Base-by-base conservation (phyloP, 768 basidiomycete species). In the Panaeolus cyanescens region DNA sequence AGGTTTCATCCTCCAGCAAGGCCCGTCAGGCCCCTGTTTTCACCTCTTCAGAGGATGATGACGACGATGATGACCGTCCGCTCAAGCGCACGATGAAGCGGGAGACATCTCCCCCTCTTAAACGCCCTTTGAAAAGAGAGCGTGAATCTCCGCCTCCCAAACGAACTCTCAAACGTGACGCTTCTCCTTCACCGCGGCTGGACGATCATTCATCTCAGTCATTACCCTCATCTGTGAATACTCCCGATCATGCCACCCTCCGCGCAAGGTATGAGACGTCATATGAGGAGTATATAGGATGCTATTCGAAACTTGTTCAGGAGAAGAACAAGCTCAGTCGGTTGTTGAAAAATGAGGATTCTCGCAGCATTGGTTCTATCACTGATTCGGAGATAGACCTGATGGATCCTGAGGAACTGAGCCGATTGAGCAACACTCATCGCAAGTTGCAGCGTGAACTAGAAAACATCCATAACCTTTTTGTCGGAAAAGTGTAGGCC, bases 11-110 rank as follows among this genome's bases (percentile, higher is more conserved):
- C 30, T 50, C 45, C 3, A 50, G 15, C 28, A 86, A 84, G 58
- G 58, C 65, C 19, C 79, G 85, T 45, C 85, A 74, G 40, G 84
- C 86, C 2, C 87, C 86, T 1, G 81, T 86, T 55, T 89, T 87
- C 62, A 89, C 89, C 0, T 88, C 88, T 1, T 87, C 88, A 1
- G 87, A 87, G 36, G 85, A 89, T 55, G 85, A 87, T 67, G 79
- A 77, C 22, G 79, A 83, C 60, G 72, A 72, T 8, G 69, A 65
- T 22, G 65, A 64, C 0, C 22, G 54, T 25, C 62, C 55, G 1
- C 39, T 60, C 30, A 62, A 55, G 30, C 45, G 45, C 15, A 12
- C 45, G 5, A 15, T 15, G 12, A 50, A 39, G 9, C 22, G 55
- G 8, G 32, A 54, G n/a, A 32, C 55, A 19, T 39, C 60, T 10